A percentile compares a stretch with the other conserved stretches of the same genome.
Conservation (phyloP, 1,284 basidiomycete genomes). For the Puccinia polysora region DNA sequence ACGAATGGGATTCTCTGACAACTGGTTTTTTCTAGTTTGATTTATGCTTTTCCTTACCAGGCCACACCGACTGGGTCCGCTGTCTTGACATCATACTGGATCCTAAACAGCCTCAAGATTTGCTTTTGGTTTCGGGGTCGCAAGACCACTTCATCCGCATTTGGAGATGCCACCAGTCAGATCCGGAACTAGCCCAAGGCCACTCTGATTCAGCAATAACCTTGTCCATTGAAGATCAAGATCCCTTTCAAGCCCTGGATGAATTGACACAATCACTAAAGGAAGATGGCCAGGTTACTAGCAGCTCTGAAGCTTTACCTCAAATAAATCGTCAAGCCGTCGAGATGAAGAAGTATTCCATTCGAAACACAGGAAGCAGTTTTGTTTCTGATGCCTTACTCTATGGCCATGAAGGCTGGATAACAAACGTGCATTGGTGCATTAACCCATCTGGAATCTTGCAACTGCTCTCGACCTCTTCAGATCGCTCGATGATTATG, state of each 20-base stretch:
- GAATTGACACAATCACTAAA: slow-evolving; percentile 64
- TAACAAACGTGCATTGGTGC: slow-evolving; percentile 77
- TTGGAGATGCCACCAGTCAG: slow-evolving; percentile 68
- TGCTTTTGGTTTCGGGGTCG: slow-evolving; percentile 77
- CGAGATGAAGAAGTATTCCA: slow-evolving; percentile 26
- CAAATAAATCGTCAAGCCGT: slow-evolving; percentile 59
- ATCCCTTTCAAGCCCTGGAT: slow-evolving; percentile 39
- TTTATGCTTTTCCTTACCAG: slow-evolving; percentile 60
- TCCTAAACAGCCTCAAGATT: slow-evolving; percentile 52
- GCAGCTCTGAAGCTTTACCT: slow-evolving; percentile 66
- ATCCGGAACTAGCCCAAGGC: slow-evolving; percentile 48
- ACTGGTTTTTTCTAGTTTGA: slow-evolving; percentile 21
- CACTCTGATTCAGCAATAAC: slow-evolving; percentile 35
- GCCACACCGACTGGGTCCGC: slow-evolving; percentile 91
- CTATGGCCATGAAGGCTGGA: slow-evolving; percentile 81
- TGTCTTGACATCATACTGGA: slow-evolving; percentile 64
- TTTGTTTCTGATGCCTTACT: slow-evolving; percentile 85
- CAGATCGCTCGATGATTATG: slow-evolving; percentile 84
- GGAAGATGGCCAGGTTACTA: slow-evolving; percentile 68
- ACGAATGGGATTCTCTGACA: background rate
- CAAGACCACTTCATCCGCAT: slow-evolving; percentile 86
- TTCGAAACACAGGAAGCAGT: slow-evolving; percentile 61
- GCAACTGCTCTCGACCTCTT: slow-evolving; percentile 76
- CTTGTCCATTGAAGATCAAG: slow-evolving; percentile 30
- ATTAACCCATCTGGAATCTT: slow-evolving; percentile 52